Evolutionary conservation across 768 basidiomycete species (phyloP), one percentile per base, ranked within the genome.

Genomic region (Termitomyces sp.): DNA sequence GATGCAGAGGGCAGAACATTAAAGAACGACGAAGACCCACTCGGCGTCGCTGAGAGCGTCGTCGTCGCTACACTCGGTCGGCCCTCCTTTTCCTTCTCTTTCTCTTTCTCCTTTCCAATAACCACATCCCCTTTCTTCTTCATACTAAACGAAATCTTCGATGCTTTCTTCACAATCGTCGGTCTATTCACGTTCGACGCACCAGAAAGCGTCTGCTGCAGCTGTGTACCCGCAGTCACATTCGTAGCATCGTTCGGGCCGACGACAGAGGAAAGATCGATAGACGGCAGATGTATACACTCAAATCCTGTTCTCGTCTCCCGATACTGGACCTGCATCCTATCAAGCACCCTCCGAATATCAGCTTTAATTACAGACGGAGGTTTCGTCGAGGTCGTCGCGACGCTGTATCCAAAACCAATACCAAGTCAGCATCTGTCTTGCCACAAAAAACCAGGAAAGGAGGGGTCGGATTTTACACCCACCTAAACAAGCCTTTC

Each of bases 301-400:
- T 99, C 96, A 68, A 93, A 98, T 2, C 96, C 97, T 55, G 84
- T 77, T 71, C 87, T 90, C 61, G 83, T 93, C 68, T 93, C 90
- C 40, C 93, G 82, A 67, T 97, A 93, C 69, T 93, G 92, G 32
- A 99, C 89, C 59, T 95, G 93, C 84, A 98, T 93, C 45, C 95
- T 83, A 64, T 95, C 91, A 38, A 98, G 79, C 1, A 97, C 95
- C 12, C 82, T 81, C 47, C 81, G 78, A 60, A 99, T 87, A 70
- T 98, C 96, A 55, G 78, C 72, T 69, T 92, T 90, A 71, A 98
- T 85, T 9, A 82, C 77, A 14, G 80, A 71, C 5, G 93, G 89
- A 6, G 90, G 66, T 65, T 96, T 98, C 5, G 93, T 93, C 26
- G 93, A 90, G 2, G 97, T 99, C 6, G 97, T 99, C 5, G 92